phyloP scores from a whole-genome alignment of 2,329 filamentous ascomycete genomes.

The Talaromyces sp. region DNA sequence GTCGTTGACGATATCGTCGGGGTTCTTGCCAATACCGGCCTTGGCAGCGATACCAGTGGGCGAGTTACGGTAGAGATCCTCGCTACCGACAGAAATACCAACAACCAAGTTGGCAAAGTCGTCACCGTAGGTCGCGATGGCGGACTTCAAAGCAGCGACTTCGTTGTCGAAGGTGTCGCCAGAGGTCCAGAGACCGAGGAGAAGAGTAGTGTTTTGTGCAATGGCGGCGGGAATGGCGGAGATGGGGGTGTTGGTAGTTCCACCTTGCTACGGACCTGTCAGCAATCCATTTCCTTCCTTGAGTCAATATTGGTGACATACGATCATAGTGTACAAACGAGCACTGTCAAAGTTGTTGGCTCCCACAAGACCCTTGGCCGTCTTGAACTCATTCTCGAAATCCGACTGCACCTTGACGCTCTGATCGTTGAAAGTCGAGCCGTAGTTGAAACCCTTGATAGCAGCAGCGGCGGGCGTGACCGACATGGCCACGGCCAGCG shows the following conservation, averaged over 20 bases:
- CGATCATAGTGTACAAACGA: slow-evolving; percentile 60
- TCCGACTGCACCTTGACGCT: slow-evolving; percentile 40
- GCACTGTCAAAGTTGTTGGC: slow-evolving; percentile 43
- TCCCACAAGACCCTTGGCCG: slow-evolving; percentile 40
- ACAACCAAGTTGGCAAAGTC: slow-evolving; percentile 56
- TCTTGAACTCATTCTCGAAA: slow-evolving; percentile 43
- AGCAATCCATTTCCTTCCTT: background rate
- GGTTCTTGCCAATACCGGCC: slow-evolving; percentile 58
- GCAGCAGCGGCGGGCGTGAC: slow-evolving; percentile 32
- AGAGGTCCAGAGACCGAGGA: slow-evolving; percentile 81
- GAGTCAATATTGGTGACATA: slow-evolving; percentile 17
- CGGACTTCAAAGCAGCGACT: slow-evolving; percentile 63
- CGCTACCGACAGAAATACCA: slow-evolving; percentile 79
- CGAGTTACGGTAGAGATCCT: slow-evolving; percentile 79
- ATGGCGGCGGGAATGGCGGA: slow-evolving; percentile 78
- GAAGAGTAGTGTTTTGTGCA: slow-evolving; percentile 67
- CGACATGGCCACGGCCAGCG: slow-evolving; percentile 32
- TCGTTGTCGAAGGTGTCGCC: slow-evolving; percentile 63
- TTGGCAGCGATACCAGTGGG: slow-evolving; percentile 61
- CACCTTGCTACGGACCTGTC: slow-evolving; percentile 31
- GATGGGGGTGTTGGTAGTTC: slow-evolving; percentile 60
- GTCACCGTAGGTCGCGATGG: slow-evolving; percentile 63
- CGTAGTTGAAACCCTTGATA: slow-evolving; percentile 48
- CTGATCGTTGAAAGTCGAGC: slow-evolving; percentile 36
- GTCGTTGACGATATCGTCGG: slow-evolving; percentile 60